Conservation (phyloP, 2,329 filamentous ascomycete genomes). For the Pseudofabraea citricarpa region DNA sequence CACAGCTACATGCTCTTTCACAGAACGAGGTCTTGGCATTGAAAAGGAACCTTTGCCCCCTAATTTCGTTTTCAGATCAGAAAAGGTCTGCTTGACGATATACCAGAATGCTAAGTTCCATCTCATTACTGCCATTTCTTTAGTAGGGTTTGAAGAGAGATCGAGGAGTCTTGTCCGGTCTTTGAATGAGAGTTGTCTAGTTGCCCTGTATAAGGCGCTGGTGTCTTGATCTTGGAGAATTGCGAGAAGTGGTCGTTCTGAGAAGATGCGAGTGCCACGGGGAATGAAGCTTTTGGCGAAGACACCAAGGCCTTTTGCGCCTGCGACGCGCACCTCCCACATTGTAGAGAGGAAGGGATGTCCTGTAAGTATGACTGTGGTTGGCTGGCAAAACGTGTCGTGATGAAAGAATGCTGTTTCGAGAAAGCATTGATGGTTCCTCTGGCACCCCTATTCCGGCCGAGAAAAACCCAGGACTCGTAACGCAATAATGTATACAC, state of each 20-base stretch:
- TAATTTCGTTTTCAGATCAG: neutral
- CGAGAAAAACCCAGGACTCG: too few species aligned
- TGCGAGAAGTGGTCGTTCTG: constrained; percentile 20
- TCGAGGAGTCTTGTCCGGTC: constrained; percentile 8
- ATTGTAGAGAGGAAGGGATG: constrained; percentile 10
- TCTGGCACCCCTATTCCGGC: too few species aligned
- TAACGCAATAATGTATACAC: too few species aligned
- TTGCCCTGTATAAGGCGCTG: constrained; percentile 11
- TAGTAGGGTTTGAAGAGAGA: constrained; percentile 10
- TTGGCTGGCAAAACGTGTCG: too few species aligned
- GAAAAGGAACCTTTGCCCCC: neutral
- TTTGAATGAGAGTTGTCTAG: constrained; percentile 7
- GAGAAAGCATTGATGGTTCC: too few species aligned
- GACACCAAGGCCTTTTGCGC: constrained; percentile 21
- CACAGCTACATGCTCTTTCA: constrained; percentile 12
- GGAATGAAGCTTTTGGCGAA: constrained; percentile 18
- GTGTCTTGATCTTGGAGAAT: constrained; percentile 12
- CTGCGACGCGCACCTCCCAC: constrained; percentile 17
- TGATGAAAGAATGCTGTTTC: too few species aligned
- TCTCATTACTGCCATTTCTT: constrained; percentile 4
- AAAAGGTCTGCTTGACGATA: constrained; percentile 1
- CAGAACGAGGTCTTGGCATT: neutral
- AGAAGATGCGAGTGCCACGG: constrained; percentile 21
- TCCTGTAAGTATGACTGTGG: too few species aligned
- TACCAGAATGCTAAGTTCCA: constrained; percentile 11